Evolutionary conservation across 2,329 filamentous ascomycete genomes (phyloP).

Genomic region (Teratosphaeria nubilosa): DNA sequence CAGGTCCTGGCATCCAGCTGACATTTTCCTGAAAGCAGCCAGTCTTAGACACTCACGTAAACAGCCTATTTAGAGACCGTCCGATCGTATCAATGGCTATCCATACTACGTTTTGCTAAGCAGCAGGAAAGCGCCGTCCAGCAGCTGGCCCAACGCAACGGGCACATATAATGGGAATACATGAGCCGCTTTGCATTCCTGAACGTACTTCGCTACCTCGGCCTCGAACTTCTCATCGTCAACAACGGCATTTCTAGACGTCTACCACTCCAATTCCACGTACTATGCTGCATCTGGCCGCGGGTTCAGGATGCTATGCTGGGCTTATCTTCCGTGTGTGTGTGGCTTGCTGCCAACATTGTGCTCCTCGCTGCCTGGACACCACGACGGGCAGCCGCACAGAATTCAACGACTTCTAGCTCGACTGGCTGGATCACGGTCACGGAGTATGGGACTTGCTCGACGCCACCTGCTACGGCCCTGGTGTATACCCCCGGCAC

Average conservation of each 20-base stretch:
- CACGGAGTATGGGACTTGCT: not conserved
- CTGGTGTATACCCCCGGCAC: not conserved
- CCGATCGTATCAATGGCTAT: not conserved
- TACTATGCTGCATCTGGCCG: not conserved
- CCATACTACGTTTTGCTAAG: not conserved
- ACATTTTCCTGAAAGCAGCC: too few relatives aligned
- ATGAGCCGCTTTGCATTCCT: not conserved
- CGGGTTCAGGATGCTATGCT: not conserved
- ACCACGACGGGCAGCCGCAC: not conserved
- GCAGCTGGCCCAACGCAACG: not conserved
- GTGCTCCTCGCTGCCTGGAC: not conserved
- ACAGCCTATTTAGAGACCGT: not conserved
- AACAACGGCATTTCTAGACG: not conserved
- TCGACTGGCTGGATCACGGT: not conserved
- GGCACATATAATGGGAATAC: not conserved
- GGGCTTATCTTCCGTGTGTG: not conserved
- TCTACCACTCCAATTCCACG: not conserved
- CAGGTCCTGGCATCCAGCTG: too few relatives aligned
- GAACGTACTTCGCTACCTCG: not conserved
- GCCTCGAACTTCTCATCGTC: not conserved
- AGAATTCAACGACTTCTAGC: not conserved
- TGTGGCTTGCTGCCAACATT: not conserved
- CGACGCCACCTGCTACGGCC: not conserved
- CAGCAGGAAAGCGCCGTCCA: not conserved
- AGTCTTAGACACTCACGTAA: too few relatives aligned